phyloP scores from a whole-genome alignment of 2,329 filamentous ascomycete genomes.

The Xylaria sp. region DNA sequence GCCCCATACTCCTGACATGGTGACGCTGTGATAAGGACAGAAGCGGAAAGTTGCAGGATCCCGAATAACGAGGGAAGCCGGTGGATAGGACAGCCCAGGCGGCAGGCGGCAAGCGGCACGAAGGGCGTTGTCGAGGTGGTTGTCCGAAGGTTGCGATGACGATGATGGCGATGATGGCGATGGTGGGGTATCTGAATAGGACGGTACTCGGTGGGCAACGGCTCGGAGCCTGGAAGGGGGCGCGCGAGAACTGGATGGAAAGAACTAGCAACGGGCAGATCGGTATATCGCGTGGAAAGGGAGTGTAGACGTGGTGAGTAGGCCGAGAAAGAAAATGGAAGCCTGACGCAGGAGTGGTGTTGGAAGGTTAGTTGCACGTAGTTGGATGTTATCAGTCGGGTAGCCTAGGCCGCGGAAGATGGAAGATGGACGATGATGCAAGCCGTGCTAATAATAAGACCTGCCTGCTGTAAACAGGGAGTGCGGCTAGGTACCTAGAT shows the following conservation, averaged over 20 bases:
- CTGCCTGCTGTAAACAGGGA: constrained; percentile 1
- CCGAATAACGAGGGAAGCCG: constrained; percentile 6
- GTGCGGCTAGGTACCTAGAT: too few species aligned
- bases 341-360: constrained; percentile 16
- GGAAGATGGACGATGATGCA: constrained; percentile 39
- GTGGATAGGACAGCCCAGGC: constrained; percentile 7
- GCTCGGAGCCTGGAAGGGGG: constrained; percentile 21
- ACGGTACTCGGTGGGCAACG: constrained; percentile 26
- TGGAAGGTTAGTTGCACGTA: constrained; percentile 14
- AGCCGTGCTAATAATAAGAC: constrained; percentile 35
- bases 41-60: constrained; percentile 24
- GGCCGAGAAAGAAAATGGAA: constrained; percentile 16
- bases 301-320: constrained; percentile 10
- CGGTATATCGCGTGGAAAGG: not conserved
- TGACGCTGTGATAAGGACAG: constrained; percentile 43
- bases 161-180: constrained; percentile 26
- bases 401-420: constrained; percentile 14
- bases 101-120: constrained; percentile 18
- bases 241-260: constrained; percentile 4
- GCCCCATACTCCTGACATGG: constrained; percentile 78
- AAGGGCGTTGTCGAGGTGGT: constrained; percentile 9
- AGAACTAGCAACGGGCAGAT: constrained; percentile 13
- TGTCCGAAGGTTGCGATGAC: constrained; percentile 18
- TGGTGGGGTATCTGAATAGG: constrained; percentile 43
- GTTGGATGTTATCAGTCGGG: constrained; percentile 22